A percentile compares a stretch with the other conserved stretches of the same genome.
Conservation (phyloP, 345 rosid genomes). For the Geranium brycei region DNA sequence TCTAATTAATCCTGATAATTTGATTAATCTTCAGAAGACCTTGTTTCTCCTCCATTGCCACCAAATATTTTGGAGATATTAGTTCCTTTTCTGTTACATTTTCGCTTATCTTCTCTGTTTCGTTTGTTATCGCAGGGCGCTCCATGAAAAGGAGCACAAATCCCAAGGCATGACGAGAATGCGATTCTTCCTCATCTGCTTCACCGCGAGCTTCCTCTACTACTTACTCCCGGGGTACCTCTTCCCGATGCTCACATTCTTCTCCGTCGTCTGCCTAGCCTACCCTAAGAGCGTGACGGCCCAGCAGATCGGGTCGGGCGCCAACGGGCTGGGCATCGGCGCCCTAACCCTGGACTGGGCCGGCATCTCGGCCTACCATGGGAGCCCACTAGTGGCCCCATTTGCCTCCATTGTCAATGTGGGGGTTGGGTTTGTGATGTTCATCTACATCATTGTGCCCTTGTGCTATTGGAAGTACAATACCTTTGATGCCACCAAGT, state of each 20-base stretch:
- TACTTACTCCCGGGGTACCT: conserved; percentile 82
- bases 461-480: conserved; percentile 88
- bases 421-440: conserved; percentile 85
- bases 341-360: conserved; percentile 98
- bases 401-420: conserved; percentile 84
- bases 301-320: conserved; percentile 92
- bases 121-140: conserved; percentile 44
- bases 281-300: conserved; percentile 88
- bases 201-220: conserved; percentile 65
- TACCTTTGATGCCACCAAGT: conserved; percentile 74
- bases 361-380: conserved; percentile 98
- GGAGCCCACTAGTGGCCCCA: conserved; percentile 89
- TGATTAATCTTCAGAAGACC: no score
- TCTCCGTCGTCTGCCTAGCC: conserved; percentile 95
- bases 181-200: conserved; percentile 57
- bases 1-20: no score
- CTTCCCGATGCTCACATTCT: conserved; percentile 78
- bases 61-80: not conserved
- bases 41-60: not conserved
- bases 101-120: no score
- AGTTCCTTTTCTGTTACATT: not conserved
- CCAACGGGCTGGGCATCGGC: conserved; percentile 90
- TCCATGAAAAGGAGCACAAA: conserved; percentile 70
- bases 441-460: conserved; percentile 80
- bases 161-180: conserved; percentile 55